A percentile compares a stretch with the other conserved stretches of the same genome.
Conservation (phyloP, 1,284 basidiomycete genomes). For the Cutaneotrichosporon cutaneum region DNA sequence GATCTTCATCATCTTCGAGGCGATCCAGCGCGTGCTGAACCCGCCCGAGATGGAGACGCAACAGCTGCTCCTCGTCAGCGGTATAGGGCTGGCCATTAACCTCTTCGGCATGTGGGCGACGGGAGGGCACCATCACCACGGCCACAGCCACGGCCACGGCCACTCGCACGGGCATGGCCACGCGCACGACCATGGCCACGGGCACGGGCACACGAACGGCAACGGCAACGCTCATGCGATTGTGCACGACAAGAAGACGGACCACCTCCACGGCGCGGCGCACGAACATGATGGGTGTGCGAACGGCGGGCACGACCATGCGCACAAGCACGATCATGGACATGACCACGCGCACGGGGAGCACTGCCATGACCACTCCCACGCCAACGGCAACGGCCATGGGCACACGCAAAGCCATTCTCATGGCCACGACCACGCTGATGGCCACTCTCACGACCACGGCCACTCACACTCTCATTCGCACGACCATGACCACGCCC, state of each 20-base stretch:
- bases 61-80: conserved; percentile 85
- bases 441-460: conserved; percentile 42
- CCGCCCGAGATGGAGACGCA: conserved; percentile 98
- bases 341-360: conserved; percentile 15
- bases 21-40: conserved; percentile 87
- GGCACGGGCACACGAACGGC: conserved; percentile 22
- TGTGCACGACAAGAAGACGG: conserved; percentile 46
- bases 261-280: conserved; percentile 42
- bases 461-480: conserved; percentile 19
- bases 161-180: conserved; percentile 53
- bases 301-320: conserved; percentile 8
- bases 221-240: conserved; percentile 29
- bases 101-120: conserved; percentile 99
- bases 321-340: conserved; percentile 13
- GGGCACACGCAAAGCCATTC: conserved; percentile 7
- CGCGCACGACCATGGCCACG: conserved; percentile 26
- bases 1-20: conserved; percentile 97
- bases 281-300: neutral
- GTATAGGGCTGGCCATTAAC: conserved; percentile 87
- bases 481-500: conserved; percentile 11
- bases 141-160: conserved; percentile 59
- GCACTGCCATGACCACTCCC: neutral
- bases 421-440: conserved; percentile 27
- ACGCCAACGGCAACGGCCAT: conserved; percentile 25
- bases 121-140: conserved; percentile 87